A percentile compares a stretch with the other conserved stretches of the same genome.
Evolutionary conservation across 2,329 filamentous ascomycete species (phyloP).

Genomic region (Cladorrhinum sp.): DNA sequence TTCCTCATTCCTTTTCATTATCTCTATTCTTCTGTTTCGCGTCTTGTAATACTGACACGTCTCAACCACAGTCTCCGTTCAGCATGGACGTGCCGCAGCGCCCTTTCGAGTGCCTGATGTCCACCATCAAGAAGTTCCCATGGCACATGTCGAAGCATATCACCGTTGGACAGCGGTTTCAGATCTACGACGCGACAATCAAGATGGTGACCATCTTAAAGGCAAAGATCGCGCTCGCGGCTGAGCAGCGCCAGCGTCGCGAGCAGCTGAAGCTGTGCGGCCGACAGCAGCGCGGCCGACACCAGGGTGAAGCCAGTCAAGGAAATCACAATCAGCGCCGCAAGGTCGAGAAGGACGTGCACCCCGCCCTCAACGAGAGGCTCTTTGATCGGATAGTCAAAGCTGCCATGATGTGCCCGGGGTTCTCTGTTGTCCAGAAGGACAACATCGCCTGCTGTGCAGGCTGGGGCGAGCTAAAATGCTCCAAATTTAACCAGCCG

Average conservation of each 20-base stretch:
- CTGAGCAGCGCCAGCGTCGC: too few relatives aligned
- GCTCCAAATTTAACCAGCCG: neutral
- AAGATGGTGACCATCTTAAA: conserved; percentile 48
- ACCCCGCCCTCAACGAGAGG: conserved; percentile 42
- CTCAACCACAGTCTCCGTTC: conserved; percentile 51
- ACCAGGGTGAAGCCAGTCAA: too few relatives aligned
- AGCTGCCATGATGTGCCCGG: conserved; percentile 55
- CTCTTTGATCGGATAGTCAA: conserved; percentile 52
- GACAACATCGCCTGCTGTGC: conserved; percentile 52
- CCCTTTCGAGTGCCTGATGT: conserved; percentile 63
- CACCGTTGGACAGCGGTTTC: conserved; percentile 55
- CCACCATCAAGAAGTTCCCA: conserved; percentile 59
- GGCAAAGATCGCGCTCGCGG: conserved; percentile 45
- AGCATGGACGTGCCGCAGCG: conserved; percentile 60
- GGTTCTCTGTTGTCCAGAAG: conserved; percentile 61
- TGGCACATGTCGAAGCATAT: conserved; percentile 58
- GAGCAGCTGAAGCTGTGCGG: too few relatives aligned
- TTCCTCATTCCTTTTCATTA: neutral
- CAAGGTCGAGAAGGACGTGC: neutral
- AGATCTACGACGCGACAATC: conserved; percentile 49
- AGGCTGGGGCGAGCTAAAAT: conserved; percentile 32
- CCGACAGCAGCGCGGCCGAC: too few relatives aligned
- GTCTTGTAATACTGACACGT: conserved; percentile 3
- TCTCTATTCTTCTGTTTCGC: too few relatives aligned
- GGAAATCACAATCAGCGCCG: too few relatives aligned